Base-by-base conservation (phyloP, 352 stramenopile species). In the Globisporangium canariense region DNA sequence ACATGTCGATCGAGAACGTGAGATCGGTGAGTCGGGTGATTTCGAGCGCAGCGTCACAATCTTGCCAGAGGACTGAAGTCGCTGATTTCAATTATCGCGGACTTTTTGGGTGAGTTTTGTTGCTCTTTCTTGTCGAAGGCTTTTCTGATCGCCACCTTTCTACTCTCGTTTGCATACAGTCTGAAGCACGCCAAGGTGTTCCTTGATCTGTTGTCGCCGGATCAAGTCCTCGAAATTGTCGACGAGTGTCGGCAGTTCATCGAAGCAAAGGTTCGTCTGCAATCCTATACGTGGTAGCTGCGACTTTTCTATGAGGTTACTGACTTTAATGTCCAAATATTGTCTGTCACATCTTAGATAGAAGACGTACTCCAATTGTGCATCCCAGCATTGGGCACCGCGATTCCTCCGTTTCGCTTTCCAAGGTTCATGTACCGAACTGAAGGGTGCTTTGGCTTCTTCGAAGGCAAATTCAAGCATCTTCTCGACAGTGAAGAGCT, bases 401-500 rank as follows among this genome's bases (percentile, higher is more conserved):
- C 87, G 6, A 89, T 96, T 41, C 86, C 86, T 9, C 83, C 85
- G 2, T 91, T 87, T 69, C 82, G 81, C 20, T 70, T 92, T 25
- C 89, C 86, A 2, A 79, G 76, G 46, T 81, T 89, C 56, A 77
- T 91, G 67, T 73, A 54, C 38, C 22, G 63, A 52, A 64, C 61
- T 46, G 59, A 58, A 77, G 84, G 81, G 0, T 91, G 79, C 43
- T 94, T 79, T 45, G 86, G 84, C 6, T 93, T 88, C 62, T 93
- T 96, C 59, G 81, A 96, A 47, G 79, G 81, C 51, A 91, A 94
- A 32, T 90, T 93, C 57, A 83, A 90, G 49, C 73, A 88, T 22
- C 68, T 96, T 50, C 67, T 97, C 9, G 83, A 91, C 34, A 89
- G 84, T 20, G 72, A 86, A 28, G 89, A 94, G 55, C 74, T 96